Evolutionary conservation across 192 early-diverging fungal species (phyloP), one percentile per base, ranked within the genome.

Genomic region (Podila epicladia): DNA sequence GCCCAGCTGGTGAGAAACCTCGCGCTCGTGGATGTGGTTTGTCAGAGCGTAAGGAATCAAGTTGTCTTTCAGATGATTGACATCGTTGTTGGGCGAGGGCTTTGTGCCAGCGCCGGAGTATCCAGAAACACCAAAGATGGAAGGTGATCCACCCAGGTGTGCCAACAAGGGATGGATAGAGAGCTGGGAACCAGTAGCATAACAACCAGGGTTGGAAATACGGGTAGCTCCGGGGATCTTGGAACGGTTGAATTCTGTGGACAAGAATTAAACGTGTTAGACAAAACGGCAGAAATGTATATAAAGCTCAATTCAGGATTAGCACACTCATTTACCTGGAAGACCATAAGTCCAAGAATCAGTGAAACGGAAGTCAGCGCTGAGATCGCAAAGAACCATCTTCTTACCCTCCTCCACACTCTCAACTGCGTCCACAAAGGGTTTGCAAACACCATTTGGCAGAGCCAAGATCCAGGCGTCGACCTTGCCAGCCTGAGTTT

Each of bases 21-120:
- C 98, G 58, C 92, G 88, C 84, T 98, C 97, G 82, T 99, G 98
- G 64, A 99, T 97, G 85, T 99, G 98, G 84, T 92, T 92, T 12
- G 95, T 96, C 9, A 98, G 87, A 20, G 95, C 67, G 73, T 99
- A 99, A 6, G 97, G 94, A 65, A 99, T 91, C 35, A 99, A 64
- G 82, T 98, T 98, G 85, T 98, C 94, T 31, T 84, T 85, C 26
- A 99, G 88, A 65, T 94, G 92, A 35, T 85, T 91, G 48, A 93
- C 87, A 82, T 99, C 94, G 86, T 99, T 99, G 84, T 98, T 98
- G 64, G 92, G 94, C 62, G 95, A 96, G 51, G 98, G 97, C 68
- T 93, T 97, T 37, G 98, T 99, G 5, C 98, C 98, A 13, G 98
- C 98, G n/a, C 98, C 98, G 74, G 94, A 95, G 88, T 99, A 99